Percentiles rank a stretch among this genome's conserved stretches.
phyloP scores from a whole-genome alignment of 371 early-diverging fungal species.

The Actinomortierella ambigua region DNA sequence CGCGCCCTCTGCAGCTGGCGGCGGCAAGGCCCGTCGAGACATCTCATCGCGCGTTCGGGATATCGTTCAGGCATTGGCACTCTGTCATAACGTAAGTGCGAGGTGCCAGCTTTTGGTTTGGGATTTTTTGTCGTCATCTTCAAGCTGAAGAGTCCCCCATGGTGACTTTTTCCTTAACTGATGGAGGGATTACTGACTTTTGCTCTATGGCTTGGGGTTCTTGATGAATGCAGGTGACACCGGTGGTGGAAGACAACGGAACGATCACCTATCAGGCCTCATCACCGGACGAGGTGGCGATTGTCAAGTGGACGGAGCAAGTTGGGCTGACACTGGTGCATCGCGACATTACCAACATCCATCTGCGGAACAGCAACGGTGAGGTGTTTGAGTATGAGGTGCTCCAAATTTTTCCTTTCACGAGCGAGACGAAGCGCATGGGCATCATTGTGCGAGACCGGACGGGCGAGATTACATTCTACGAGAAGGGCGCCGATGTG shows the following conservation, averaged over 20 bases:
- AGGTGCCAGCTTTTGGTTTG: too few relatives aligned
- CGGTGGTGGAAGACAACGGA: conserved; percentile 60
- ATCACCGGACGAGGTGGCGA: conserved; percentile 99
- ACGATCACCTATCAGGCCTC: conserved; percentile 91
- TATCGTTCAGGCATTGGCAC: conserved; percentile 83
- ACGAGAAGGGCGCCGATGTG: conserved; percentile 98
- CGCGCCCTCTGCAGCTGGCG: conserved; percentile 26
- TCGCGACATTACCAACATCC: conserved; percentile 77
- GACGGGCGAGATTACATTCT: conserved; percentile 81
- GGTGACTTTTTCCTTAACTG: too few relatives aligned
- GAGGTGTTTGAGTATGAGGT: conserved; percentile 74
- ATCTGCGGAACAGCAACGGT: conserved; percentile 62
- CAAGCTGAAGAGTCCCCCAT: too few relatives aligned
- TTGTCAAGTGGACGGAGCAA: conserved; percentile 94
- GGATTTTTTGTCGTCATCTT: too few relatives aligned
- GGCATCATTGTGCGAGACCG: conserved; percentile 91
- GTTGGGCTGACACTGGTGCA: conserved; percentile 87
- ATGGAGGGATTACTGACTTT: too few relatives aligned
- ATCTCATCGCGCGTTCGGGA: conserved; percentile 80
- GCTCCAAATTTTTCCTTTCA: conserved; percentile 96
- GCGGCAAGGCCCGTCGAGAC: conserved; percentile 67
- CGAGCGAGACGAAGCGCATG: conserved; percentile 99
- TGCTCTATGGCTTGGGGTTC: too few relatives aligned
- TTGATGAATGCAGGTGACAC: conserved; percentile 49
- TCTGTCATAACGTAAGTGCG: conserved; percentile 90